Conservation (phyloP, 2,329 filamentous ascomycete genomes). For the Coniochaeta prunicola region DNA sequence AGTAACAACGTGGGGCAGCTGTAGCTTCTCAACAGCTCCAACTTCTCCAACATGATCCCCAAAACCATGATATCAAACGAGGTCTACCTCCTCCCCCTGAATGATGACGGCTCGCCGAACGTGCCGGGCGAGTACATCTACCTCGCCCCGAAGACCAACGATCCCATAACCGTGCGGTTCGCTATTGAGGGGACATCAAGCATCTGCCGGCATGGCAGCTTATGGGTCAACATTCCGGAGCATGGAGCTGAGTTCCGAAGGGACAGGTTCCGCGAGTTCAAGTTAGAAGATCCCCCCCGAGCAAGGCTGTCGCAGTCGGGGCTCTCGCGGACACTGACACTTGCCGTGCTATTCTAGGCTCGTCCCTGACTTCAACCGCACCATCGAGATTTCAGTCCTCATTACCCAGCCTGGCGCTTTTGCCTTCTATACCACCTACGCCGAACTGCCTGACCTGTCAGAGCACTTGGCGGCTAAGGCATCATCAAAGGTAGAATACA, state of each 20-base stretch:
- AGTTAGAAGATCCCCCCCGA: constrained; percentile 47
- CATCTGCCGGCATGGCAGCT: constrained; percentile 85
- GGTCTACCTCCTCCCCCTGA: constrained; percentile 84
- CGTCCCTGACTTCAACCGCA: constrained; percentile 85
- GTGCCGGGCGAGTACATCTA: constrained; percentile 89
- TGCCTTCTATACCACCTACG: constrained; percentile 90
- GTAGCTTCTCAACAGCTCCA: neutral
- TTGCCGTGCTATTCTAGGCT: constrained; percentile 47
- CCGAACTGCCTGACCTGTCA: constrained; percentile 73
- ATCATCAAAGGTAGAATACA: constrained; percentile 43
- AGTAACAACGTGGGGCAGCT: neutral
- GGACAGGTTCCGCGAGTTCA: constrained; percentile 77
- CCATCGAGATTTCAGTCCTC: constrained; percentile 82
- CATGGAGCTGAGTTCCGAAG: constrained; percentile 70
- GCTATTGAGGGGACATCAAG: constrained; percentile 91
- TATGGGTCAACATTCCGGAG: constrained; percentile 93
- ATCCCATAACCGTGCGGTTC: constrained; percentile 78
- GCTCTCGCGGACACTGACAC: neutral
- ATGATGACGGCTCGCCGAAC: constrained; percentile 87
- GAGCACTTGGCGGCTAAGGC: constrained; percentile 40
- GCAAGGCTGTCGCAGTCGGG: neutral
- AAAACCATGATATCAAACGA: constrained; percentile 58
- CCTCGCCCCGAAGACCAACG: constrained; percentile 64
- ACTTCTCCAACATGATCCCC: constrained; percentile 40
- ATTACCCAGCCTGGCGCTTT: constrained; percentile 81